Conservation (phyloP, 2,329 filamentous ascomycete species). For the Septoria petroselini region DNA sequence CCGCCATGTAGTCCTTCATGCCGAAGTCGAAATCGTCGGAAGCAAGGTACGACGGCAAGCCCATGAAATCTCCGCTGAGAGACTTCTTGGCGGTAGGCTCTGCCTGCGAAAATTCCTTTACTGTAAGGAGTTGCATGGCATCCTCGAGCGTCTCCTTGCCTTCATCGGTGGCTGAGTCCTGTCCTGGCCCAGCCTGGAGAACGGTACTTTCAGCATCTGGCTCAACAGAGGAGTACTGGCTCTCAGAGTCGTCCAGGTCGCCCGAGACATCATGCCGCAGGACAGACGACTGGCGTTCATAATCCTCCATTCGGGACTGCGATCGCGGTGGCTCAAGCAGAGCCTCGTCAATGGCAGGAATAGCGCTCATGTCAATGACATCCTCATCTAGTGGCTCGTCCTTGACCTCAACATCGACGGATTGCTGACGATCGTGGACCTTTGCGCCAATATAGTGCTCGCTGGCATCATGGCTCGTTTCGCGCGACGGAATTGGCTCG, state of each 20-base stretch:
- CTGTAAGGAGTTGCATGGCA: constrained; percentile 37
- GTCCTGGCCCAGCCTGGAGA: constrained; percentile 23
- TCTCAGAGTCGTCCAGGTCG: constrained; percentile 53
- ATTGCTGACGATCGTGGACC: constrained; percentile 53
- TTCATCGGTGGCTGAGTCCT: constrained; percentile 19
- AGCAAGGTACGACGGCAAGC: constrained; percentile 40
- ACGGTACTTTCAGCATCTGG: constrained; percentile 38
- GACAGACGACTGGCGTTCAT: constrained; percentile 50
- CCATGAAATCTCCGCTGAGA: constrained; percentile 30
- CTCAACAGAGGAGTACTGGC: constrained; percentile 50
- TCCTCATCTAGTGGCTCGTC: constrained; percentile 57
- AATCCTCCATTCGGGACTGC: constrained; percentile 46
- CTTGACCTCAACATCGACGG: constrained; percentile 69
- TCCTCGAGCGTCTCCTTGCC: constrained; percentile 36
- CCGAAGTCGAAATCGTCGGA: constrained; percentile 54
- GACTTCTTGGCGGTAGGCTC: constrained; percentile 21
- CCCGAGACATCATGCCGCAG: constrained; percentile 52
- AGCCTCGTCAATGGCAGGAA: constrained; percentile 45
- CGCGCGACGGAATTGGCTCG: constrained; percentile 82
- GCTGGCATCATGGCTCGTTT: constrained; percentile 50
- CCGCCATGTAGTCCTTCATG: constrained; percentile 54
- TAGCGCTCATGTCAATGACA: constrained; percentile 62
- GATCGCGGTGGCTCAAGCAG: constrained; percentile 55
- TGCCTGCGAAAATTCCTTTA: constrained; percentile 38
- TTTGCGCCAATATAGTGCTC: constrained; percentile 28